A percentile compares a stretch with the other conserved stretches of the same genome.
These are phyloP conservation scores for Auriscalpium vulgare DNA, from an alignment of 768 basidiomycete species.

Conservation along the genomic window DNA sequence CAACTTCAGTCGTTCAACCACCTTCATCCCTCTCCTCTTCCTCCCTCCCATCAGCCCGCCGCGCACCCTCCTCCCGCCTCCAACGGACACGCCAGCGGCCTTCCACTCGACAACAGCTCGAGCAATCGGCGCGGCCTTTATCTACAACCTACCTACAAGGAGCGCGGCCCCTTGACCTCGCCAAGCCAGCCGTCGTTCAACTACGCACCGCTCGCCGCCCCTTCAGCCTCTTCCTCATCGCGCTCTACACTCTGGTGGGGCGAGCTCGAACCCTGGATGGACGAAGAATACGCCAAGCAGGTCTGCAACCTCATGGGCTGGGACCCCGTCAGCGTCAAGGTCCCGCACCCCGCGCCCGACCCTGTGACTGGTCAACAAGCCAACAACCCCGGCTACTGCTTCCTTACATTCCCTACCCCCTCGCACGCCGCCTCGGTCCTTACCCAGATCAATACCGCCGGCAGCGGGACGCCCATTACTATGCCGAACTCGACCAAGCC, in stretches of 20 bases:
- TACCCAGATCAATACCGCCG: slow-evolving; percentile 48
- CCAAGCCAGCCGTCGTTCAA: slow-evolving; percentile 18
- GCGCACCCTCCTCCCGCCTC: slow-evolving; percentile 11
- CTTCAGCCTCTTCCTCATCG: slow-evolving; percentile 23
- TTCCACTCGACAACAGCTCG: slow-evolving; percentile 1
- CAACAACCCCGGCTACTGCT: slow-evolving; percentile 85
- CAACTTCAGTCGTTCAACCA: slow-evolving; percentile 36
- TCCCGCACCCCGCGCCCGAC: slow-evolving; percentile 57
- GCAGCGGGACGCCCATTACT: slow-evolving; percentile 36
- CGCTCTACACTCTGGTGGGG: slow-evolving; percentile 77
- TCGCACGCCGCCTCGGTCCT: slow-evolving; percentile 64
- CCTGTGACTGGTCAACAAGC: slow-evolving; percentile 51
- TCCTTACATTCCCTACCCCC: slow-evolving; percentile 75
- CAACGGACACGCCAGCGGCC: slow-evolving; percentile 17
- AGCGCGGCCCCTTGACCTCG: slow-evolving; percentile 18
- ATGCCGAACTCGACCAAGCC: slow-evolving; percentile 87
- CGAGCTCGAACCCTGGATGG: slow-evolving; percentile 94
- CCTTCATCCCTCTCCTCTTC: slow-evolving; percentile 16
- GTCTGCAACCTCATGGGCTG: slow-evolving; percentile 83
- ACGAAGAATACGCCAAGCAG: slow-evolving; percentile 89
- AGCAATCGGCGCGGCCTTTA: slow-evolving; percentile 7
- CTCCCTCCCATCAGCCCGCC: slow-evolving; percentile 27
- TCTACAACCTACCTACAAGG: slow-evolving; percentile 25
- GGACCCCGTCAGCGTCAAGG: slow-evolving; percentile 69
- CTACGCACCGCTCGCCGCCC: slow-evolving; percentile 19